Base-by-base conservation (phyloP, 768 basidiomycete species). In the Tylopilus subfusipes region DNA sequence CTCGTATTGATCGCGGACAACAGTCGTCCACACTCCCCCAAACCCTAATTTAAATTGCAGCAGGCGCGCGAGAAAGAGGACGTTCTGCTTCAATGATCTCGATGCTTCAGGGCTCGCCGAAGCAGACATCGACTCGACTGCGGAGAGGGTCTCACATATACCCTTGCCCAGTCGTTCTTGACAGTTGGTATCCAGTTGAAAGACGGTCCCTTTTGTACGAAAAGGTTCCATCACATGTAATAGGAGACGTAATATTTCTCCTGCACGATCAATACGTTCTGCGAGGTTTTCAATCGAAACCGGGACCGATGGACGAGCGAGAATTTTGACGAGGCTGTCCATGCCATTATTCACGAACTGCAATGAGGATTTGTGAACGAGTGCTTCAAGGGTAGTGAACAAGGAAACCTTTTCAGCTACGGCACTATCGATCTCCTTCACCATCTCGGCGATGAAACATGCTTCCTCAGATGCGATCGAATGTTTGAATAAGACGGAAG, bases 381-480 rank as follows among this genome's bases (percentile, higher is more conserved):
- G 18, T 3, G 18, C 9, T 31, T 44, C 42, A 22, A 34, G 36
- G 11, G 2, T 8, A 44, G 22, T 0, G 19, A 52, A 21, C 2
- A 25, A 29, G 31, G 3, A 5, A 50, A 88, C 89, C 81, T 88
- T 90, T 49, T 78, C 78, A 5, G 83, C 86, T 30, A 93, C 83
- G 0, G 76, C 72, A 42, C 73, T 77, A 43, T 85, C 84, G 10
- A 86, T 84, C 27, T 86, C 86, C 59, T 80, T 78, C 19, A 85
- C 79, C 80, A 92, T 87, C 65, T 90, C 86, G n/a, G 87, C 87
- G 6, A 92, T 83, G 60, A 90, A 88, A 57, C 85, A 87, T 0
- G 88, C 89, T 68, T 92, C 86, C 59, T 92, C 89, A 0, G 83
- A 80, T 16, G 85, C 83, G 69, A 90, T 84, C 10, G 83, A 83